Evolutionary conservation across 1,139 yeast genomes (phyloP).

Genomic region (Maudiozyma humilis): DNA sequence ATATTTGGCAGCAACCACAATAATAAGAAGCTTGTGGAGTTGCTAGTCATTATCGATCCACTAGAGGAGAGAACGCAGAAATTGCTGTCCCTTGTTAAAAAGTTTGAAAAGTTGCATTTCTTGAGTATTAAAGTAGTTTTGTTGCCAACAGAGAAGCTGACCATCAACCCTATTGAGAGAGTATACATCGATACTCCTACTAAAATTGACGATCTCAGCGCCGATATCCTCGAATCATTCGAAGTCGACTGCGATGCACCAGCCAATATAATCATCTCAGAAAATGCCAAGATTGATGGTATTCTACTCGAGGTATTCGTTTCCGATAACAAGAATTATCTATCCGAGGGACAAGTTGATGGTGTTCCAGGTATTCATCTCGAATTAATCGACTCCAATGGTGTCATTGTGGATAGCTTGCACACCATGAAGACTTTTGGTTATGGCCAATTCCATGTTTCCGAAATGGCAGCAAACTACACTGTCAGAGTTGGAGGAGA

Average conservation of each 20-base stretch:
- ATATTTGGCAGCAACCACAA: slow-evolving; percentile 24
- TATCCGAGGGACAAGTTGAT: slow-evolving; percentile 21
- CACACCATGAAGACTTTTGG: slow-evolving; percentile 29
- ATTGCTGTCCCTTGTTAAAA: slow-evolving; percentile 42
- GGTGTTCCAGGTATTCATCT: slow-evolving; percentile 24
- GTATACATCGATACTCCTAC: slow-evolving; percentile 36
- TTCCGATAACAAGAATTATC: slow-evolving; percentile 16
- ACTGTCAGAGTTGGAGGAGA: slow-evolving; percentile 17
- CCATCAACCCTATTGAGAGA: slow-evolving; percentile 45
- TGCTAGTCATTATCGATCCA: slow-evolving; percentile 65
- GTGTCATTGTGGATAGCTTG: slow-evolving; percentile 13
- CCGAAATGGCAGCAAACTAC: slow-evolving; percentile 10
- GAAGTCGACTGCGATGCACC: slow-evolving; percentile 59
- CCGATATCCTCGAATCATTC: slow-evolving; percentile 25
- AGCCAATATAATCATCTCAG: slow-evolving; percentile 21
- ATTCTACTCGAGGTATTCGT: slow-evolving; percentile 69
- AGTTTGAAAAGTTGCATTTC: slow-evolving; percentile 37
- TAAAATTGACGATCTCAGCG: not conserved
- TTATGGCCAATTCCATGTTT: slow-evolving; percentile 24
- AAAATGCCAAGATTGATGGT: slow-evolving; percentile 33
- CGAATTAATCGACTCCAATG: slow-evolving; percentile 16
- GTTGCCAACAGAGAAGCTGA: slow-evolving; percentile 44
- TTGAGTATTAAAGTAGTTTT: slow-evolving; percentile 48
- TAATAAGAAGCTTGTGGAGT: slow-evolving; percentile 35
- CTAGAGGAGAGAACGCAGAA: slow-evolving; percentile 60